Base-by-base conservation (phyloP, 805 yeast genomes). In the Blastobotrys mokoenaii region DNA sequence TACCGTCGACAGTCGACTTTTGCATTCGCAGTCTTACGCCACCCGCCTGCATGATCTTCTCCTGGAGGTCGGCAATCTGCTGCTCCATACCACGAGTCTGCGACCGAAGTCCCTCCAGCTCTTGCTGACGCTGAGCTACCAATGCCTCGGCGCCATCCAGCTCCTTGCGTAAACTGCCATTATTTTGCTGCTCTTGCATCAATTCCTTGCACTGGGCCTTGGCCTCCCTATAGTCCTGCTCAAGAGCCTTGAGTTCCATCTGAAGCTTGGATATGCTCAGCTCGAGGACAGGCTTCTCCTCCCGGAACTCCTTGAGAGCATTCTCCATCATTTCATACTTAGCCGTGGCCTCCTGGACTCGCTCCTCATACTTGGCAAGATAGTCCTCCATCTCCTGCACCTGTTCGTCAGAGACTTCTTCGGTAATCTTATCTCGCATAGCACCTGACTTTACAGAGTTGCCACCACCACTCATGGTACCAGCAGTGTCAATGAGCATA, bases 401-500 rank as follows among this genome's bases (percentile, higher is more conserved):
- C 40, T 80, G 85, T 14, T 72, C 78, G 17, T 77, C 78, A 2
- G 81, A 69, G 11, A 73, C 61, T 16, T 33, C 32, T 3, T 42
- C 65, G 5, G 32, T 18, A 5, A 37, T 16, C 31, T 68, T 59
- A 35, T 73, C 65, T 47, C 47, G 72, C 77, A 93, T 87, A 2
- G 83, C 81, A 4, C 97, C 98, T 42, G 74, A 74, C 14, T 75
- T 72, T 7, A 72, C 74, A 34, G 74, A 56, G 3, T 52, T 69
- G 44, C 97, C 98, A 65, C 99, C 99, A 56, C 99, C 99, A 40
- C 95, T 79, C 81, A 94, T 80, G 1, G 97, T 85, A 63, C 99
- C 99, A 1, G 95, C 84, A 12, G 82, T 79, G 56, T 89, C 97
- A 46, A 93, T 90, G 17, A 93, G 68, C 55, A 87, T 83, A 18